These are phyloP conservation scores for Eucalyptus curtisii DNA, from an alignment of 345 rosid genomes.

Conservation along the genomic window DNA sequence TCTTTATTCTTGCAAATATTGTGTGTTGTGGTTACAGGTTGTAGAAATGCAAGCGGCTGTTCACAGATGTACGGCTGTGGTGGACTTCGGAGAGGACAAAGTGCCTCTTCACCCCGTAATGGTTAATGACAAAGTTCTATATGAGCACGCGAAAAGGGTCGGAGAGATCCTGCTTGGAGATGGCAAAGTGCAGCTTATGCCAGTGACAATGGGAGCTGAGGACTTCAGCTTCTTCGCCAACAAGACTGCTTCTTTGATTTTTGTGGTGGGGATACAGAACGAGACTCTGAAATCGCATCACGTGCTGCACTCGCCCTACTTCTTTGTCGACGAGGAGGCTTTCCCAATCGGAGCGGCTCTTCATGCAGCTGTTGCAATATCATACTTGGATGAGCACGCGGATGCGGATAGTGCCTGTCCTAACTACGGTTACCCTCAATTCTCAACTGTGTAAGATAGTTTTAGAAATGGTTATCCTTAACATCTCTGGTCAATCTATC, in stretches of 20 bases:
- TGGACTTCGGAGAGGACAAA: conserved; percentile 39
- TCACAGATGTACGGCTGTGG: conserved; percentile 33
- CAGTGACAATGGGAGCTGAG: conserved; percentile 52
- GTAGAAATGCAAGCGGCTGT: conserved; percentile 53
- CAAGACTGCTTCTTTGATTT: conserved; percentile 42
- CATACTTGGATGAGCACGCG: conserved; percentile 21
- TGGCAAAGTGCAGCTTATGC: conserved; percentile 32
- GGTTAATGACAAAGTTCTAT: conserved; percentile 37
- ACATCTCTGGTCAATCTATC: neutral
- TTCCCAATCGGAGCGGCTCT: conserved; percentile 63
- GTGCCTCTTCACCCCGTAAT: conserved; percentile 41
- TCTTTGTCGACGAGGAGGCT: conserved; percentile 48
- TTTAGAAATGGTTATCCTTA: neutral
- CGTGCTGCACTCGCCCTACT: conserved; percentile 50
- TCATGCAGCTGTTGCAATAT: conserved; percentile 48
- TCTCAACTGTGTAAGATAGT: neutral
- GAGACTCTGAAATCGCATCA: conserved; percentile 36
- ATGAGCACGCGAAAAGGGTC: conserved; percentile 38
- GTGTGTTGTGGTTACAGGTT: conserved; percentile 14
- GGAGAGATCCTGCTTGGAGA: conserved; percentile 44
- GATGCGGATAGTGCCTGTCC: neutral
- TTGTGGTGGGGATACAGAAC: conserved; percentile 38
- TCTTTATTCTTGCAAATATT: neutral
- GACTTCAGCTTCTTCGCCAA: conserved; percentile 65
- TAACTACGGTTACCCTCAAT: neutral